These are phyloP conservation scores for Binderoboletus segoi DNA, from an alignment of 1,284 basidiomycete genomes.

Conservation along the genomic window DNA sequence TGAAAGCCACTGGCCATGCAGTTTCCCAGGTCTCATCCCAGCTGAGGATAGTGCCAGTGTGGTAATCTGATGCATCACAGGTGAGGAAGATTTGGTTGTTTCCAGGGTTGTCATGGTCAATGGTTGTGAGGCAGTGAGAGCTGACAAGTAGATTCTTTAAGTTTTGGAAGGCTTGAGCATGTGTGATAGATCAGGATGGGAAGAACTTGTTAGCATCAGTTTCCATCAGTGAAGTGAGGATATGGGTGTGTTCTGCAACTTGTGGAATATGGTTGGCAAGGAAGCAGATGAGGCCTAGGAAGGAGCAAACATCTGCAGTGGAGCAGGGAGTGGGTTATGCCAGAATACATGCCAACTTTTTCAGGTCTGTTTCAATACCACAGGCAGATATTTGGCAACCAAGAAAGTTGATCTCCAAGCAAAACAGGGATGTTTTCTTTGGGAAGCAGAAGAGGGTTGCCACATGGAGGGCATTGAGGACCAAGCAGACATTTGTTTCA, in stretches of 20 bases:
- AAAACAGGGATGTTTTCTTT: not conserved
- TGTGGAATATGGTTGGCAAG: slow-evolving; percentile 29
- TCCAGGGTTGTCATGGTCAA: slow-evolving; percentile 29
- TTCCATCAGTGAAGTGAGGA: not conserved
- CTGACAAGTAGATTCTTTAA: slow-evolving; percentile 42
- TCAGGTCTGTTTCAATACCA: not conserved
- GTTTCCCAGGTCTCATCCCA: not conserved
- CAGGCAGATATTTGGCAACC: not conserved
- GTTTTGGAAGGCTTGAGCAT: slow-evolving; percentile 38
- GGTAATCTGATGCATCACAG: not conserved
- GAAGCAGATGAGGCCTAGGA: slow-evolving; percentile 43
- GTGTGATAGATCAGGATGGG: slow-evolving; percentile 28
- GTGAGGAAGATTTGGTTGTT: too few species aligned
- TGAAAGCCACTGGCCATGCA: not conserved
- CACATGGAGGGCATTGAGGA: not conserved
- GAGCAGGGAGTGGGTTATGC: slow-evolving; percentile 38
- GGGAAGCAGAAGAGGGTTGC: not conserved
- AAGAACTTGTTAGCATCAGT: slow-evolving; percentile 14
- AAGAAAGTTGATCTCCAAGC: not conserved
- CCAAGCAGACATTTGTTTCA: slow-evolving; percentile 9
- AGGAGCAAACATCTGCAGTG: slow-evolving; percentile 34
- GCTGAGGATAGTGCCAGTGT: not conserved
- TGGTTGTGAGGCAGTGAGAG: not conserved
- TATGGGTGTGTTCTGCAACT: not conserved
- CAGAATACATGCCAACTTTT: not conserved